Conservation (phyloP, 768 basidiomycete genomes). For the Boletus barrowsii region DNA sequence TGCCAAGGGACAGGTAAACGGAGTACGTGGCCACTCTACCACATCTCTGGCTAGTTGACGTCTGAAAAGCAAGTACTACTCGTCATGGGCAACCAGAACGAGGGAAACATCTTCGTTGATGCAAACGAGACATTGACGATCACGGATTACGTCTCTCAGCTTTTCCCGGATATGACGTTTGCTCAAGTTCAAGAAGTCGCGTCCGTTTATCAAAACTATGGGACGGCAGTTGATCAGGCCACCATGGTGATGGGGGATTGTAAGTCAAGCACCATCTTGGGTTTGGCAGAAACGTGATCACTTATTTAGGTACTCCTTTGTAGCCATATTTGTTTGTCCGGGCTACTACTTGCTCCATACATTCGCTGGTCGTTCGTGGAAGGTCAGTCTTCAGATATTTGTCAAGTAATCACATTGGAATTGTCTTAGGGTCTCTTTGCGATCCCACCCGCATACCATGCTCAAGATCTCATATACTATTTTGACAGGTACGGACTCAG, state of each 20-base stretch:
- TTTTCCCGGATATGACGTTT: conserved; percentile 40
- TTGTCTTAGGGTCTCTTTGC: conserved; percentile 31
- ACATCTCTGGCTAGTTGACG: background rate
- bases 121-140: conserved; percentile 16
- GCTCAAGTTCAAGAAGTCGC: conserved; percentile 26
- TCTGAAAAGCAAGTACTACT: conserved; percentile 22
- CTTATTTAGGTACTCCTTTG: background rate
- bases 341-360: conserved; percentile 31
- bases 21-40: conserved; percentile 26
- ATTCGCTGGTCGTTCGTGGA: conserved; percentile 31
- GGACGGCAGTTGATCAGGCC: conserved; percentile 34
- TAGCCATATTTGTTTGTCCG: conserved; percentile 38
- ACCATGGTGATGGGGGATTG: conserved; percentile 40
- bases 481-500: conserved; percentile 28
- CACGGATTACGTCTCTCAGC: conserved; percentile 24
- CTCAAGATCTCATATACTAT: conserved; percentile 38
- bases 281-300: background rate
- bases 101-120: conserved; percentile 31
- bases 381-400: conserved; percentile 28
- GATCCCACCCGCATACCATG: conserved; percentile 29
- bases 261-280: conserved; percentile 18
- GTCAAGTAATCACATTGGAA: background rate
- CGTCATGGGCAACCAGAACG: conserved; percentile 28
- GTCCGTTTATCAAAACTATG: conserved; percentile 29
- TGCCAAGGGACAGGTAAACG: conserved; percentile 38